Conservation (phyloP, 2,329 filamentous ascomycete genomes). For the Xylariaceae sp. region DNA sequence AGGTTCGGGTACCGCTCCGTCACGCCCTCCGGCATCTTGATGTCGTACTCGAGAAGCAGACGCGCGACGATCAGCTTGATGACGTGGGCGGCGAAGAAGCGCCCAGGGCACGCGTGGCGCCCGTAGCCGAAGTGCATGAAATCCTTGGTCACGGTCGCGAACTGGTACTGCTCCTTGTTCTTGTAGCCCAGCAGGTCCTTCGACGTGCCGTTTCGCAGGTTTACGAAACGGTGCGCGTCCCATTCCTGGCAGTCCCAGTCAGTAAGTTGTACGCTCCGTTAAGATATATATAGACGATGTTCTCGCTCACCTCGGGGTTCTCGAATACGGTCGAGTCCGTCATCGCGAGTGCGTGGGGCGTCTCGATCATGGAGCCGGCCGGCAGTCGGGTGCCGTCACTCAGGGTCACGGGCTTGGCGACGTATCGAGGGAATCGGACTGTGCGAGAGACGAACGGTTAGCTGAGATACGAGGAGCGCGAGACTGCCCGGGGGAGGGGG, state of each 20-base stretch:
- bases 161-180: constrained; percentile 43
- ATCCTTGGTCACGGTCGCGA: constrained; percentile 41
- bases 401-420: constrained; percentile 41
- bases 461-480: not conserved
- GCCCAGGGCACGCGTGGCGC: constrained; percentile 43
- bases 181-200: constrained; percentile 31
- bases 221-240: constrained; percentile 41
- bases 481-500: too few relatives aligned
- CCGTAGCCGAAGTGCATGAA: constrained; percentile 45
- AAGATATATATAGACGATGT: not conserved
- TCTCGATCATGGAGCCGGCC: constrained; percentile 44
- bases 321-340: constrained; percentile 39
- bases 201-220: constrained; percentile 34
- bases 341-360: constrained; percentile 37
- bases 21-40: constrained; percentile 33
- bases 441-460: not conserved
- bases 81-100: constrained; percentile 48
- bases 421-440: constrained; percentile 50
- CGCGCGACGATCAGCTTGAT: constrained; percentile 47
- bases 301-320: constrained; percentile 36
- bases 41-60: constrained; percentile 44
- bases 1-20: constrained; percentile 26
- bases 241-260: constrained; percentile 29
- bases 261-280: not conserved
- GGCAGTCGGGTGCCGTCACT: constrained; percentile 40